phyloP scores from a whole-genome alignment of 768 basidiomycete species.

The Dictyophora rubrovolvata region DNA sequence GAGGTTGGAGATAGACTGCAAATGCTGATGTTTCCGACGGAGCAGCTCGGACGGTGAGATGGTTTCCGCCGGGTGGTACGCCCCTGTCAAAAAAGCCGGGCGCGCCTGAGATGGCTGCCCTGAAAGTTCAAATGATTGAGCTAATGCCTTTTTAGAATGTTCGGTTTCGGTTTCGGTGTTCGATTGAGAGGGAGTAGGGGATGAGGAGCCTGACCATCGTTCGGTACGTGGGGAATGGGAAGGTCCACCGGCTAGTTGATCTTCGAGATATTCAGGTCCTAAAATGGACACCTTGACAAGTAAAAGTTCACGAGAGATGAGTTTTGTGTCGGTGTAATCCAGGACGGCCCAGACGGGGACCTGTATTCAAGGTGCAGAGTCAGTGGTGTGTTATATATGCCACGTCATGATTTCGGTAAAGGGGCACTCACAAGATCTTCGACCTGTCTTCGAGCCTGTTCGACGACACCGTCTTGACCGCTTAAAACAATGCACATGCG shows the following conservation, averaged over 20 bases:
- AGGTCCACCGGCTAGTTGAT: constrained; percentile 78
- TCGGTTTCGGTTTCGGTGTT: not conserved
- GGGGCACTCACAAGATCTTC: constrained; percentile 76
- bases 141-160: constrained; percentile 48
- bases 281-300: constrained; percentile 96
- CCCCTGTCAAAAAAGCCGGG: constrained; percentile 19
- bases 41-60: constrained; percentile 74
- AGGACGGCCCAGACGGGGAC: constrained; percentile 99
- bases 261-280: constrained; percentile 92
- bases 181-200: not conserved
- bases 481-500: constrained; percentile 96
- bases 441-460: constrained; percentile 90
- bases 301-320: constrained; percentile 87
- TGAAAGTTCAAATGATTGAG: constrained; percentile 63
- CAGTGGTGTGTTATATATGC: not conserved
- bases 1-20: constrained; percentile 79
- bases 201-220: constrained; percentile 13
- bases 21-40: constrained; percentile 78
- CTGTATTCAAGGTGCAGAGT: constrained; percentile 37
- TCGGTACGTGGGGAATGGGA: constrained; percentile 61
- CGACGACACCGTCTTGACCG: constrained; percentile 96
- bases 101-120: constrained; percentile 22
- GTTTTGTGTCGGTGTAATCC: constrained; percentile 89
- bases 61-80: constrained; percentile 33
- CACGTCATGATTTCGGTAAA: not conserved